Conservation (phyloP, 2,329 filamentous ascomycete genomes). For the Fusarium cyanostomum region DNA sequence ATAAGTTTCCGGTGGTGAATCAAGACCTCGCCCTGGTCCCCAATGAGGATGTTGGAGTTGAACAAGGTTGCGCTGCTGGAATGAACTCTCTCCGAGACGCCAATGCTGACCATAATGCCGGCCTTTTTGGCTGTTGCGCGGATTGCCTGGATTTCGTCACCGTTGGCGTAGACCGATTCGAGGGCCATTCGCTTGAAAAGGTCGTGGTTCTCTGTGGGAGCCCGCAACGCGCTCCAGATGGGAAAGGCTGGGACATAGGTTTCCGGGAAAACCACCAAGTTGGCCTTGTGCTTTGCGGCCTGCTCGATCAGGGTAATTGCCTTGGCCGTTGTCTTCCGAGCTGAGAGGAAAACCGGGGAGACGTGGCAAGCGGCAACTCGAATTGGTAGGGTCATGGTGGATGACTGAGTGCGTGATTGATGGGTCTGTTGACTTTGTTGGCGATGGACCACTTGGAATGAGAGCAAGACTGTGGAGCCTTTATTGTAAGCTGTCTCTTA, state of each 20-base stretch:
- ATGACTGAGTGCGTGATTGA: no score
- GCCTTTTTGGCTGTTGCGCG: constrained; percentile 50
- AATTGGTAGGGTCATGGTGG: neutral
- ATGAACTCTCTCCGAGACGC: constrained; percentile 58
- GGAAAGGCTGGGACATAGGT: constrained; percentile 64
- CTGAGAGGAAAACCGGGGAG: constrained; percentile 58
- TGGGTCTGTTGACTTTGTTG: no score
- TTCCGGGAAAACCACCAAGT: constrained; percentile 64
- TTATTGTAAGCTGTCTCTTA: no score
- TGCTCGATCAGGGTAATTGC: constrained; percentile 55
- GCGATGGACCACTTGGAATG: no score
- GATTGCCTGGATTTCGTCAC: constrained; percentile 56
- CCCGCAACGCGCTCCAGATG: constrained; percentile 57
- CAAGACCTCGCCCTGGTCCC: constrained; percentile 53
- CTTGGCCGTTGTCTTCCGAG: constrained; percentile 57
- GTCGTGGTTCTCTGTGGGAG: constrained; percentile 60
- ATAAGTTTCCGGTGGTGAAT: constrained; percentile 64
- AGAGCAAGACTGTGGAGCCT: no score
- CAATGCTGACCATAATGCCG: constrained; percentile 56
- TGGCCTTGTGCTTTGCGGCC: constrained; percentile 54
- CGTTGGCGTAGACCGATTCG: constrained; percentile 57
- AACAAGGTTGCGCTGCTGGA: constrained; percentile 58
- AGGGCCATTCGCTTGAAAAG: constrained; percentile 58
- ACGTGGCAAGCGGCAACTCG: constrained; percentile 50
- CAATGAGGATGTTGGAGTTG: constrained; percentile 62